A percentile compares a stretch with the other conserved stretches of the same genome.
Conservation (phyloP, 805 yeast species). For the Danielia oregonensis region DNA sequence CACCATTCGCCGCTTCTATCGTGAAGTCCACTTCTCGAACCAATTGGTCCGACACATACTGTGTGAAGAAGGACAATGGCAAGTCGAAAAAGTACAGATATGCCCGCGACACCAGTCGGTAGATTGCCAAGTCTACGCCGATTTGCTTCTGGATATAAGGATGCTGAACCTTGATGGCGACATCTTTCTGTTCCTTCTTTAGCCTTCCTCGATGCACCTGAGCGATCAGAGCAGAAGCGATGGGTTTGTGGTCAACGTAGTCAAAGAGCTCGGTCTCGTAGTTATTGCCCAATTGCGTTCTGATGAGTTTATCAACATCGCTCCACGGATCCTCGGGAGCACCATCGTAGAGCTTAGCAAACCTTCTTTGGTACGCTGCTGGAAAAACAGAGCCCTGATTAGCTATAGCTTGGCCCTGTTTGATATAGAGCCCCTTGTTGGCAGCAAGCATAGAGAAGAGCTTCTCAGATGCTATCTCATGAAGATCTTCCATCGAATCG, state of each 20-base stretch:
- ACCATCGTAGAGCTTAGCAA: conserved; percentile 57
- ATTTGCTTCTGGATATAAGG: conserved; percentile 59
- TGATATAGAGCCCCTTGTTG: conserved; percentile 57
- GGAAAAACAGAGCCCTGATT: conserved; percentile 72
- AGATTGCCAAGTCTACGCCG: conserved; percentile 57
- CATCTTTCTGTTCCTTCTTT: conserved; percentile 41
- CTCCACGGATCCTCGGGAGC: conserved; percentile 63
- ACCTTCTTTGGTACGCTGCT: conserved; percentile 53
- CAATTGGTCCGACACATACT: conserved; percentile 55
- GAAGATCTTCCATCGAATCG: conserved; percentile 45
- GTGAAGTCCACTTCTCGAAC: conserved; percentile 59
- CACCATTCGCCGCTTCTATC: conserved; percentile 53
- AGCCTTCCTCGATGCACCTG: conserved; percentile 61
- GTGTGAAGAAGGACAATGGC: conserved; percentile 55
- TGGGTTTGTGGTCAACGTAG: conserved; percentile 50
- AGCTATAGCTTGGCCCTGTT: conserved; percentile 76
- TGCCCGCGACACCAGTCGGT: conserved; percentile 45
- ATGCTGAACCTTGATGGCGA: conserved; percentile 68
- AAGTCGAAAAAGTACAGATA: conserved; percentile 60
- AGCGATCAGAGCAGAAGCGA: conserved; percentile 75
- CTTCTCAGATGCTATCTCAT: conserved; percentile 50
- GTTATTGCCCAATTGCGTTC: conserved; percentile 37
- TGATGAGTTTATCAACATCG: conserved; percentile 38
- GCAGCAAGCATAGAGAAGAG: conserved; percentile 25
- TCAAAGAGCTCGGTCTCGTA: conserved; percentile 39